Percentiles rank a stretch among this genome's conserved stretches.
Conservation (phyloP, 2,329 filamentous ascomycete genomes). For the Escovopsis sp. region DNA sequence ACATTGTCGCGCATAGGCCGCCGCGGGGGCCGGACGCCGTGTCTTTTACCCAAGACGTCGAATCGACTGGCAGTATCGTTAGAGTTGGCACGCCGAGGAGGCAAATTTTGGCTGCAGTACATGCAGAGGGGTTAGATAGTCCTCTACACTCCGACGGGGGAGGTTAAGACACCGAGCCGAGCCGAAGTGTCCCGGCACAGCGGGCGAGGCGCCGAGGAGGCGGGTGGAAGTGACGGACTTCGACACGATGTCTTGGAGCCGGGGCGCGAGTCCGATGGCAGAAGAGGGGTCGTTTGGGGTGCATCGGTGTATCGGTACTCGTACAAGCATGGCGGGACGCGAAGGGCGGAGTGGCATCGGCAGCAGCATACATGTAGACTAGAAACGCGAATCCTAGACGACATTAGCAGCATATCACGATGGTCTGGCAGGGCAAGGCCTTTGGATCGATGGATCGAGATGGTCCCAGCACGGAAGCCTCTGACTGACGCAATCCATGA, state of each 20-base stretch:
- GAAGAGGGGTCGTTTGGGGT: too few relatives aligned
- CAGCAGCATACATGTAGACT: too few relatives aligned
- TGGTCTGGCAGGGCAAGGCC: too few relatives aligned
- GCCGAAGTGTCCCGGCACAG: constrained; percentile 9
- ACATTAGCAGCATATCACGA: too few relatives aligned
- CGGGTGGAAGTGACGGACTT: not conserved
- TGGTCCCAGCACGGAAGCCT: too few relatives aligned
- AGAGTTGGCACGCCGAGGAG: constrained; percentile 8
- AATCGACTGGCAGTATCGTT: constrained; percentile 7
- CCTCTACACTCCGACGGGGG: constrained; percentile 21
- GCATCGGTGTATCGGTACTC: not conserved
- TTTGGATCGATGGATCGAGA: too few relatives aligned
- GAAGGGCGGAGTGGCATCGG: too few relatives aligned
- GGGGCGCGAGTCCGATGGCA: too few relatives aligned
- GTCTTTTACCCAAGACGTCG: not conserved
- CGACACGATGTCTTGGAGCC: not conserved
- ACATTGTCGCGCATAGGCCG: not conserved
- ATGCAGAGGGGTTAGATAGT: constrained; percentile 35
- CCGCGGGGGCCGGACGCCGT: not conserved
- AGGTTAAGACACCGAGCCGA: not conserved
- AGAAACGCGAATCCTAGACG: too few relatives aligned
- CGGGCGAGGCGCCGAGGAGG: constrained; percentile 9
- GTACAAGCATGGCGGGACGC: too few relatives aligned
- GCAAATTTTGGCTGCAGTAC: constrained; percentile 17
- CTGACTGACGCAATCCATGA: too few relatives aligned